Conservation (phyloP, 192 early-diverging fungal species). For the Linnemannia exigua region DNA sequence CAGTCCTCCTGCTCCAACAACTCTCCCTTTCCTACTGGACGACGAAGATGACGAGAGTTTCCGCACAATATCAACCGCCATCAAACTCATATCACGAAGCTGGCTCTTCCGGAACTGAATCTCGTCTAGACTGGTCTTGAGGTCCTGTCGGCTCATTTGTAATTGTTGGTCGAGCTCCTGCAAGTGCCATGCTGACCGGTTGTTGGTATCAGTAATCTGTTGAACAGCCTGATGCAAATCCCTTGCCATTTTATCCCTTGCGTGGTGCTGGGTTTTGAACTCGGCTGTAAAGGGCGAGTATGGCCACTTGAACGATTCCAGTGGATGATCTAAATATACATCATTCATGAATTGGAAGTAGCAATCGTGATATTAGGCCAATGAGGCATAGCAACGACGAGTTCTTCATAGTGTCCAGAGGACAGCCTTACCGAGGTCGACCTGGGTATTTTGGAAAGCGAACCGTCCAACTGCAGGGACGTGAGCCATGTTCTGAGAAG, state of each 20-base stretch:
- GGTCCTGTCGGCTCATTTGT: slow-evolving; percentile 42
- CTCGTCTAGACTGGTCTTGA: slow-evolving; percentile 48
- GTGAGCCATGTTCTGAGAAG: background rate
- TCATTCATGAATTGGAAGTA: background rate
- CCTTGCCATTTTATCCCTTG: slow-evolving; percentile 21
- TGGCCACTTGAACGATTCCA: slow-evolving; percentile 51
- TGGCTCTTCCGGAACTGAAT: slow-evolving; percentile 54
- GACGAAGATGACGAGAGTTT: slow-evolving; percentile 25
- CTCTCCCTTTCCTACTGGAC: slow-evolving; percentile 2
- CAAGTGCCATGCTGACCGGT: slow-evolving; percentile 16
- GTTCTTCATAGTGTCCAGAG: too few relatives aligned
- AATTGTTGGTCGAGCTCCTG: slow-evolving; percentile 47
- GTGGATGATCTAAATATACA: slow-evolving; percentile 39
- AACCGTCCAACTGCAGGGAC: slow-evolving; percentile 5
- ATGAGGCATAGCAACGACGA: too few relatives aligned
- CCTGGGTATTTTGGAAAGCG: slow-evolving; percentile 21
- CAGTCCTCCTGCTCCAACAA: background rate
- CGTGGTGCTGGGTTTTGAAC: slow-evolving; percentile 33
- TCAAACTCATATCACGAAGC: slow-evolving; percentile 46
- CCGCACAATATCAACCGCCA: slow-evolving; percentile 50
- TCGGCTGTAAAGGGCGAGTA: slow-evolving; percentile 53
- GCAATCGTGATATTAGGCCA: background rate
- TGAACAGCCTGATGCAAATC: slow-evolving; percentile 20
- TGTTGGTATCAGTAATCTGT: slow-evolving; percentile 23
- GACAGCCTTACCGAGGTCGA: slow-evolving; percentile 32